These are phyloP conservation scores for Orbilia brochopaga DNA, from an alignment of 2,329 filamentous ascomycete genomes.

Conservation along the genomic window DNA sequence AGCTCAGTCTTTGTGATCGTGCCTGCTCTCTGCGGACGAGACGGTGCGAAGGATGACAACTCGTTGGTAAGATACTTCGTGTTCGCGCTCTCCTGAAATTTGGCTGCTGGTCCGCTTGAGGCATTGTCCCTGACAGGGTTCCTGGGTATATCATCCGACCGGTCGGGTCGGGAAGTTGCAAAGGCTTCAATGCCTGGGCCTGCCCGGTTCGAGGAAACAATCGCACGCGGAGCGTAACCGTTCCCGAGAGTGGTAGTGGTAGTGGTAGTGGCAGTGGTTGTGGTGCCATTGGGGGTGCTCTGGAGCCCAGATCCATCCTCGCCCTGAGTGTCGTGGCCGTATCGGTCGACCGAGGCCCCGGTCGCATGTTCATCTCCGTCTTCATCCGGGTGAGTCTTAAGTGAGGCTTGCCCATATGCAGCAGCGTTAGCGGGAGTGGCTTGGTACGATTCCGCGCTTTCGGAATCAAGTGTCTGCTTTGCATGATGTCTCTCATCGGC, in stretches of 20 bases:
- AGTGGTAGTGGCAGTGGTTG: neutral
- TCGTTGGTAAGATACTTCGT: constrained; percentile 45
- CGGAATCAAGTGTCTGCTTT: constrained; percentile 38
- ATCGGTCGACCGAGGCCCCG: constrained; percentile 45
- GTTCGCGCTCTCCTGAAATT: constrained; percentile 45
- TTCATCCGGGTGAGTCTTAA: constrained; percentile 49
- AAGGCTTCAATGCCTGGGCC: constrained; percentile 35
- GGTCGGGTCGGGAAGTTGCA: constrained; percentile 39
- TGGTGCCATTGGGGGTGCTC: too few relatives aligned
- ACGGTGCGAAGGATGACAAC: constrained; percentile 22
- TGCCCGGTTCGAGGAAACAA: constrained; percentile 10
- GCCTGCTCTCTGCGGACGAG: constrained; percentile 16
- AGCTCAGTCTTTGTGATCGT: constrained; percentile 41
- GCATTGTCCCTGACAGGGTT: constrained; percentile 30
- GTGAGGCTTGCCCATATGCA: constrained; percentile 33
- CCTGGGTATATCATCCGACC: constrained; percentile 22
- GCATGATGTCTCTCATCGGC: constrained; percentile 23
- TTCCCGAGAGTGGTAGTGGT: constrained; percentile 12
- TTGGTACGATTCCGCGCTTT: constrained; percentile 19
- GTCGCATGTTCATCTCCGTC: constrained; percentile 46
- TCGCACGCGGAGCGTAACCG: constrained; percentile 29
- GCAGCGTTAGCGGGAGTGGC: constrained; percentile 17
- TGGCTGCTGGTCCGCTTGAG: constrained; percentile 9
- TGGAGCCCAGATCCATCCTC: constrained; percentile 1
- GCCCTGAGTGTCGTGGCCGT: constrained; percentile 40